phyloP scores from a whole-genome alignment of 2,329 filamentous ascomycete genomes.

The Aureobasidium vineae region DNA sequence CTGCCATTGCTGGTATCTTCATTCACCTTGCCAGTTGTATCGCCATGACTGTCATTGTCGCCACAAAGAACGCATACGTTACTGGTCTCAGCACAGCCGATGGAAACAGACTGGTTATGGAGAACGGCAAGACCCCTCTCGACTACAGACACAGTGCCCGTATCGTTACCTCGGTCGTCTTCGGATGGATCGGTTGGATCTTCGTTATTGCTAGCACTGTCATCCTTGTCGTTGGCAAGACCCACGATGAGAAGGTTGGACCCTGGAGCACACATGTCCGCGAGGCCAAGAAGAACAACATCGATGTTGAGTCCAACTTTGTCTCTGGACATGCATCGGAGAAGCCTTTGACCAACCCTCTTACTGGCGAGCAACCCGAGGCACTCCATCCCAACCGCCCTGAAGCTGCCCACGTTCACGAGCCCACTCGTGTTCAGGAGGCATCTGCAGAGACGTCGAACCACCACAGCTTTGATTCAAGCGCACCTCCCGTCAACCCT shows the following conservation, averaged over 20 bases:
- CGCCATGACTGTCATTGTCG: slow-evolving; percentile 53
- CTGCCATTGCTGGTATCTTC: slow-evolving; percentile 49
- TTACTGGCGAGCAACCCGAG: slow-evolving; percentile 17
- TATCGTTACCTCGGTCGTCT: slow-evolving; percentile 52
- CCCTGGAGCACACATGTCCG: slow-evolving; percentile 43
- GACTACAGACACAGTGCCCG: slow-evolving; percentile 52
- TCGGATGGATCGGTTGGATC: slow-evolving; percentile 54
- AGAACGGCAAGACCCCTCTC: slow-evolving; percentile 40
- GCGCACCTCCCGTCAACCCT: slow-evolving; percentile 17
- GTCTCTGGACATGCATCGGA: slow-evolving; percentile 8
- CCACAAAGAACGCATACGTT: slow-evolving; percentile 48
- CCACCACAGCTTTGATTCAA: slow-evolving; percentile 15
- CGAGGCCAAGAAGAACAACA: slow-evolving; percentile 22
- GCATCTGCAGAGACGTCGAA: background rate
- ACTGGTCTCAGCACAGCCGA: slow-evolving; percentile 41
- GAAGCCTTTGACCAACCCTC: slow-evolving; percentile 22
- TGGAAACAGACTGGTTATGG: slow-evolving; percentile 35
- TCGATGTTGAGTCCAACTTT: slow-evolving; percentile 21
- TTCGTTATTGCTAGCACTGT: slow-evolving; percentile 37
- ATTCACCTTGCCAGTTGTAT: slow-evolving; percentile 51
- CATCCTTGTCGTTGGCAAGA: slow-evolving; percentile 42
- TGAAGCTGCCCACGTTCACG: slow-evolving; percentile 5
- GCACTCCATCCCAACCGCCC: slow-evolving; percentile 4
- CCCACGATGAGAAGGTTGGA: slow-evolving; percentile 42
- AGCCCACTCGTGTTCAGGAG: background rate